A percentile compares a stretch with the other conserved stretches of the same genome.
Evolutionary conservation across 352 stramenopile genomes (phyloP).

Genomic region (Nothophytophthora sp.): DNA sequence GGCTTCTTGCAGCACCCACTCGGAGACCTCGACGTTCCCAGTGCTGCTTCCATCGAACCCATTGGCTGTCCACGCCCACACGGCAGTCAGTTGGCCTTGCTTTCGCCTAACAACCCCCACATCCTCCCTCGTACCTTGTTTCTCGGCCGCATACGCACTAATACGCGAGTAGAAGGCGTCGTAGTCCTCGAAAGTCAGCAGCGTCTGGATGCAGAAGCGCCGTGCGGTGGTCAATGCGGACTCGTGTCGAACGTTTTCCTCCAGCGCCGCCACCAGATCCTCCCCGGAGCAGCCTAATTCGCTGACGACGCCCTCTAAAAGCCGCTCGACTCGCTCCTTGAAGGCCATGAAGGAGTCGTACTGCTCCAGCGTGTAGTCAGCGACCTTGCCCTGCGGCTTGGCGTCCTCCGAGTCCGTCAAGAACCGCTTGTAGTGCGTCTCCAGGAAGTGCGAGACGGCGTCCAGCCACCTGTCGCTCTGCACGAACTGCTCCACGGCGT

Average conservation of each 20-base stretch:
- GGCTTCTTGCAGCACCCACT: conserved; percentile 70
- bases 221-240: conserved; percentile 41
- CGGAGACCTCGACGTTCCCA: conserved; percentile 28
- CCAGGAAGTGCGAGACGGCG: conserved; percentile 51
- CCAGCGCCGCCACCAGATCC: conserved; percentile 51
- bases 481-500: conserved; percentile 74
- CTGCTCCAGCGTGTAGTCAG: conserved; percentile 52
- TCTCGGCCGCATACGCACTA: conserved; percentile 48
- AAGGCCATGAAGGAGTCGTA: conserved; percentile 72
- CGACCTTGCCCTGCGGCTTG: conserved; percentile 25
- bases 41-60: conserved; percentile 2
- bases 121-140: conserved; percentile 18
- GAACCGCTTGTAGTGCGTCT: conserved; percentile 58
- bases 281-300: conserved; percentile 65
- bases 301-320: conserved; percentile 57
- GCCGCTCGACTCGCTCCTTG: conserved; percentile 64
- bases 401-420: conserved; percentile 17
- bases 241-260: conserved; percentile 39
- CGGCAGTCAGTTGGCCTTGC: neutral
- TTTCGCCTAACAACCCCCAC: neutral
- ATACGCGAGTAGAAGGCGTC: conserved; percentile 61
- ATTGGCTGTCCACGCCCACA: conserved; percentile 8
- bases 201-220: conserved; percentile 66
- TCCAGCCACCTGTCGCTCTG: conserved; percentile 55
- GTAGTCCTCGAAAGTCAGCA: conserved; percentile 76